Conservation (phyloP, 2,329 filamentous ascomycete species). For the Cephalotrichum gorgonifer region DNA sequence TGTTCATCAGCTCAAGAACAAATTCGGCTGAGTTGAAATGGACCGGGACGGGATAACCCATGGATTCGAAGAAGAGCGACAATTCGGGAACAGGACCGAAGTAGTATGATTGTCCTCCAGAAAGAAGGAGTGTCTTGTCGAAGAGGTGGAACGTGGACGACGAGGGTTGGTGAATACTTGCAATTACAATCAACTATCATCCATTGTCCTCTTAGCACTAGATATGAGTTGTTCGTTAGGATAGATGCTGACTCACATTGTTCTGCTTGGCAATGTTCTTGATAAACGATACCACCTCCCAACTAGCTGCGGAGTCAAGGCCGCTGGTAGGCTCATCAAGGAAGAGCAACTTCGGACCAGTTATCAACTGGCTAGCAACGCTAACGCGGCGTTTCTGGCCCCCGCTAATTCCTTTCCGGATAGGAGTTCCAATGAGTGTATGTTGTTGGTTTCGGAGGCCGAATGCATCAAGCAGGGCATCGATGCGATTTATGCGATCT, state of each 20-base stretch:
- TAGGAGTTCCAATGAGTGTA: conserved; percentile 69
- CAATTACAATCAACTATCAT: conserved; percentile 68
- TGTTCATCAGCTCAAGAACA: conserved; percentile 68
- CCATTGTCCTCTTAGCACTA: neutral
- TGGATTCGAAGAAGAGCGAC: conserved; percentile 48
- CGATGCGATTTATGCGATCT: conserved; percentile 53
- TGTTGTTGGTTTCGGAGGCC: conserved; percentile 60
- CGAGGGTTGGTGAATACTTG: conserved; percentile 79
- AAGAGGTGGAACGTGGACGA: conserved; percentile 71
- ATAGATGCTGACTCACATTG: conserved; percentile 41
- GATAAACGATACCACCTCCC: conserved; percentile 67
- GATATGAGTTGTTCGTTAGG: too few species aligned
- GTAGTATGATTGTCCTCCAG: conserved; percentile 60
- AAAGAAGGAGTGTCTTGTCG: conserved; percentile 67
- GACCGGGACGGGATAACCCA: conserved; percentile 53
- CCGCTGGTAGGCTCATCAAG: conserved; percentile 79
- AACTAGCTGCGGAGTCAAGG: conserved; percentile 66
- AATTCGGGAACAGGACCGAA: conserved; percentile 53
- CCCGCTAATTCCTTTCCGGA: conserved; percentile 73
- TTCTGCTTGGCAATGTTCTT: conserved; percentile 54
- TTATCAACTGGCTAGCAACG: conserved; percentile 73
- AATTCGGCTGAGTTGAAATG: conserved; percentile 77
- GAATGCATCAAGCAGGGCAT: conserved; percentile 59
- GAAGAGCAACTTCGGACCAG: conserved; percentile 70
- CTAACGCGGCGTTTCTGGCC: conserved; percentile 76